Evolutionary conservation across 2,329 filamentous ascomycete species (phyloP).

Genomic region (Aspergillus awamori): DNA sequence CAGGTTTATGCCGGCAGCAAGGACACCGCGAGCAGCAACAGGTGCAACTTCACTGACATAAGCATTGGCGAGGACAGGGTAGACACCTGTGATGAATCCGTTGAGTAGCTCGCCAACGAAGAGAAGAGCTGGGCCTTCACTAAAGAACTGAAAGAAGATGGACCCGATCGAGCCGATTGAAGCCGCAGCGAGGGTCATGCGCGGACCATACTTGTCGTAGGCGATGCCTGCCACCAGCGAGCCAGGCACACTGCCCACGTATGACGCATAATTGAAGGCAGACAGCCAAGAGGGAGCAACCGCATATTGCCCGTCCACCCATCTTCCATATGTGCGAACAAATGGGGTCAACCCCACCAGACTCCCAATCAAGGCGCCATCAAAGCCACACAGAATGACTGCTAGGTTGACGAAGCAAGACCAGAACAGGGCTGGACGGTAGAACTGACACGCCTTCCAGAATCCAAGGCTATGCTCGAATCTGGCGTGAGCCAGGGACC

Average conservation of each 20-base stretch:
- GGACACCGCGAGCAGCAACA: constrained; percentile 40
- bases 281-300: neutral
- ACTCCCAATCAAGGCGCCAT: neutral
- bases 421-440: neutral
- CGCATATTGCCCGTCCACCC: neutral
- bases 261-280: neutral
- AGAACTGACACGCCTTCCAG: neutral
- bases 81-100: constrained; percentile 52
- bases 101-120: constrained; percentile 52
- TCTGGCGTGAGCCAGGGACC: neutral
- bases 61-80: constrained; percentile 48
- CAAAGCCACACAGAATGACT: neutral
- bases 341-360: neutral
- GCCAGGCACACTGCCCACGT: neutral
- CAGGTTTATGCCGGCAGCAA: constrained; percentile 47
- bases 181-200: neutral
- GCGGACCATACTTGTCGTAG: neutral
- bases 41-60: constrained; percentile 48
- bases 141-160: constrained; percentile 53
- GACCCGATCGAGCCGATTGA: constrained; percentile 20
- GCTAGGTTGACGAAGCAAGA: neutral
- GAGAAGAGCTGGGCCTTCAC: constrained; percentile 45
- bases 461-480: neutral
- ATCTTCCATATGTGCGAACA: neutral
- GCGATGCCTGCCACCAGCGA: neutral